Evolutionary conservation across 495 filamentous ascomycete genomes (phyloP), one percentile per base, ranked within the genome.

Genomic region (Penicillium robsamsonii): DNA sequence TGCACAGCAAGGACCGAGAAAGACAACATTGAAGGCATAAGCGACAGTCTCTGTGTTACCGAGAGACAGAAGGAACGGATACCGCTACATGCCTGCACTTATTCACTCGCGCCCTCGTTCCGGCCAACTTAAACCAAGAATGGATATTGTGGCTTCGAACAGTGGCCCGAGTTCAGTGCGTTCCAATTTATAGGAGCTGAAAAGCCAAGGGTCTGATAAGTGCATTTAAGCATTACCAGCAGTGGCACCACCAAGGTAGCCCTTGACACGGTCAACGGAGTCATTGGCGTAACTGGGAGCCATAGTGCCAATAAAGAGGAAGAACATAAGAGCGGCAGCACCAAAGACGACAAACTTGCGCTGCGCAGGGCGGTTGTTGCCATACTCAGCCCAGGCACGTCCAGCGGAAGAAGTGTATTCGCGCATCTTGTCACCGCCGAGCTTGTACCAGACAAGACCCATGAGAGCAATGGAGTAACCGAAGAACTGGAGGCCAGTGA

Each of bases 381-480:
- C 91, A 63, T 94, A 96, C 61, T 96, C 91, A 50, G 88, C 86
- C 92, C 92, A 97, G 40, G 71, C 68, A 56, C 89, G 86, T 60
- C 79, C 75, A 49, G 79, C 84, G 57, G 91, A 84, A 50, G 79
- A 76, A 55, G 87, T 76, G 72, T 89, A 88, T 53, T 89, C 87
- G 79, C 87, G 90, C 64, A 97, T 77, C 64, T 87, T 85, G 40
- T 95, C 91, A 43, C 81, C 84, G 51, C 94, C 94, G 60, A 97
- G 89, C 83, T 96, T 96, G 83, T 95, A 96, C 83, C 92, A 92
- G 59, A 94, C 70, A 69, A 97, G 87, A 63, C 92, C 92, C 62
- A 74, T 78, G 18, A 97, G 84, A 31, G 92, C 92, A 64, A 97
- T 89, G 71, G 79, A 81, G 82, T 97, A 97, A 59, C 92, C 92